These are phyloP conservation scores for Xerocomellus intermedius DNA, from an alignment of 768 basidiomycete genomes.

Conservation along the genomic window DNA sequence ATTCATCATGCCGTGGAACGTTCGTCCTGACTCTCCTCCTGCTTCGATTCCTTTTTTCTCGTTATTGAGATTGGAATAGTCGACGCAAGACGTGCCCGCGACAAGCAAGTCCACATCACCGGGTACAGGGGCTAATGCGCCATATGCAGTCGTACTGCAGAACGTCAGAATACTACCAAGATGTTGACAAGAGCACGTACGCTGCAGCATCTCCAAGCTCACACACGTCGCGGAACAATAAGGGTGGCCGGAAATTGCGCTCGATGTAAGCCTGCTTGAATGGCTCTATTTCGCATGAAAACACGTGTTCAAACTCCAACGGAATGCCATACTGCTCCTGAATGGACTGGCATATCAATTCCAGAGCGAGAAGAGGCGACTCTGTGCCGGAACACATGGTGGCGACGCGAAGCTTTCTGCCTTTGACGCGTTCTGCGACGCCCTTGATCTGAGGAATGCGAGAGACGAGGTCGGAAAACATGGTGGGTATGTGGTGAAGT, in stretches of 20 bases:
- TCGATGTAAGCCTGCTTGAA: constrained; percentile 99
- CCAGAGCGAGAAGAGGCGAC: constrained; percentile 87
- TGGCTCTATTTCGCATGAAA: constrained; percentile 96
- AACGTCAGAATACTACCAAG: neutral
- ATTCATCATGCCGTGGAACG: constrained; percentile 92
- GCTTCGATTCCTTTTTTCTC: constrained; percentile 87
- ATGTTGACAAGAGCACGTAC: constrained; percentile 42
- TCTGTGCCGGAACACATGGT: constrained; percentile 99
- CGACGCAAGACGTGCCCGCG: constrained; percentile 95
- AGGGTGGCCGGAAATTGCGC: constrained; percentile 88
- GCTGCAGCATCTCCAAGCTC: constrained; percentile 79
- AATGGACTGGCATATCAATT: constrained; percentile 77
- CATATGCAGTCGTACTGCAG: constrained; percentile 86
- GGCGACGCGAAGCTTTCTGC: constrained; percentile 86
- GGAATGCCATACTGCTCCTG: constrained; percentile 60
- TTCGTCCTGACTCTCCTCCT: constrained; percentile 90
- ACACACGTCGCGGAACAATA: constrained; percentile 92
- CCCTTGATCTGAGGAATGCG: constrained; percentile 63
- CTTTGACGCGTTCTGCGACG: constrained; percentile 64
- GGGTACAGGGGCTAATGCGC: constrained; percentile 79
- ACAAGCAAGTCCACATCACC: constrained; percentile 88
- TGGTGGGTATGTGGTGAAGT: constrained; percentile 65
- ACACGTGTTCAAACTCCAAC: constrained; percentile 84
- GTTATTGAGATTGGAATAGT: constrained; percentile 95
- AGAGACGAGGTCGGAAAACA: constrained; percentile 73